Percentiles rank a stretch among this genome's conserved stretches.
phyloP scores from a whole-genome alignment of 768 basidiomycete species.

The Lanmaoa rubissima region DNA sequence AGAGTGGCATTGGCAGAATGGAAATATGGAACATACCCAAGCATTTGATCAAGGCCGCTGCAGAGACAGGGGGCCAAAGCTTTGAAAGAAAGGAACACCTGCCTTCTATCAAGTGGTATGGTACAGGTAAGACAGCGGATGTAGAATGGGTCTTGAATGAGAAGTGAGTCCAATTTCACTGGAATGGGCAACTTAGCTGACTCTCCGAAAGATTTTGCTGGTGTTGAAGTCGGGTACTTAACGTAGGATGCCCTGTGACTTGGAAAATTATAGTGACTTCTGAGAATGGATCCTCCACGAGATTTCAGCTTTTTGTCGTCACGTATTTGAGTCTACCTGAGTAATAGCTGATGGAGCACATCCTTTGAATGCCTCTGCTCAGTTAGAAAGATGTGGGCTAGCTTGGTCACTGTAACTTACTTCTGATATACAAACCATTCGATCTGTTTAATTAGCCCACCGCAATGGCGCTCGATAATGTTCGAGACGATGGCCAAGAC shows the following conservation, averaged over 20 bases:
- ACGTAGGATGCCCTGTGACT: not conserved
- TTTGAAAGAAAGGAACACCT: conserved; percentile 39
- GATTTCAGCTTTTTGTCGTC: too few relatives aligned
- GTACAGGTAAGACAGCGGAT: conserved; percentile 30
- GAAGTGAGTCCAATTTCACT: conserved; percentile 32
- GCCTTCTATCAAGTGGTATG: conserved; percentile 51
- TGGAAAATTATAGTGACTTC: not conserved
- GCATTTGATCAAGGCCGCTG: conserved; percentile 30
- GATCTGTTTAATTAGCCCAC: not conserved
- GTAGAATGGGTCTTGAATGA: conserved; percentile 51
- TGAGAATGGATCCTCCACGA: not conserved
- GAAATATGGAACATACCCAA: conserved; percentile 49
- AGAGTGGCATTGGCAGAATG: conserved; percentile 35
- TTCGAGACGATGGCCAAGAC: too few relatives aligned
- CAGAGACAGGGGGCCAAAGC: conserved; percentile 32
- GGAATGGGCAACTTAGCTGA: not conserved
- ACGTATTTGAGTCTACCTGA: too few relatives aligned
- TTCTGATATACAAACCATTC: not conserved
- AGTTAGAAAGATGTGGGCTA: not conserved
- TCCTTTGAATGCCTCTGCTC: not conserved
- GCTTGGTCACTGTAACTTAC: not conserved
- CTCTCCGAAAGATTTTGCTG: conserved; percentile 37
- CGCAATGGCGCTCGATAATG: too few relatives aligned
- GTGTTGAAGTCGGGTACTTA: conserved; percentile 30
- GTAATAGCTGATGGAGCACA: too few relatives aligned